Percentiles rank a stretch among this genome's conserved stretches.
phyloP scores from a whole-genome alignment of 164 flowering plant genomes.

The Liquidambar formosana region DNA sequence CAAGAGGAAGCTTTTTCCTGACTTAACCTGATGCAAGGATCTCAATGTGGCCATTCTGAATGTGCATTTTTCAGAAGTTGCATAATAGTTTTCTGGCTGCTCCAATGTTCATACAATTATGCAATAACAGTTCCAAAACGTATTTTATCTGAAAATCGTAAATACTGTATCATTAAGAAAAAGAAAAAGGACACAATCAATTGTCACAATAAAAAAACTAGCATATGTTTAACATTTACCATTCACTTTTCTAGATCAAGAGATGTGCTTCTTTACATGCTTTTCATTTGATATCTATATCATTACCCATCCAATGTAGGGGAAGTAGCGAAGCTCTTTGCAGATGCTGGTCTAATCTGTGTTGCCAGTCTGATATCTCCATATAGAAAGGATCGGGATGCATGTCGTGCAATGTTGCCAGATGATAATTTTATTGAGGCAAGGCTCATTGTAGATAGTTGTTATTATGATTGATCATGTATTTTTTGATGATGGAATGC shows the following conservation, averaged over 20 bases:
- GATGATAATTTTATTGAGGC: slow-evolving; percentile 59
- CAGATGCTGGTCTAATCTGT: slow-evolving; percentile 72
- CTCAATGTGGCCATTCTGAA: too few relatives aligned
- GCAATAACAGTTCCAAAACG: neutral
- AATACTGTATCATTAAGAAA: neutral
- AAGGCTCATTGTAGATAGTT: slow-evolving; percentile 10
- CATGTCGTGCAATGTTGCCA: slow-evolving; percentile 58
- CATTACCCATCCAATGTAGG: slow-evolving; percentile 28
- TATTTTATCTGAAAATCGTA: neutral
- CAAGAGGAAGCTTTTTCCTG: too few relatives aligned
- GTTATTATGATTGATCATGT: neutral
- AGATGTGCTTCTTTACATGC: neutral
- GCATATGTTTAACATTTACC: too few relatives aligned
- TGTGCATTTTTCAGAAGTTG: too few relatives aligned
- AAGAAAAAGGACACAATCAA: neutral
- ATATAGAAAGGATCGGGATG: slow-evolving; percentile 60
- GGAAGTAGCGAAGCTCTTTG: slow-evolving; percentile 69
- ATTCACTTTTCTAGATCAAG: neutral
- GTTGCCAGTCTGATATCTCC: slow-evolving; percentile 74
- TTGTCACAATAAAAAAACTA: neutral
- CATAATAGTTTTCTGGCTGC: neutral
- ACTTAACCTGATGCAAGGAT: too few relatives aligned
- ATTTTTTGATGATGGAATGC: neutral
- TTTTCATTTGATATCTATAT: neutral
- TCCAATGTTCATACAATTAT: neutral